Base-by-base conservation (phyloP, 2,329 filamentous ascomycete genomes). In the Hypocrella siamensis region DNA sequence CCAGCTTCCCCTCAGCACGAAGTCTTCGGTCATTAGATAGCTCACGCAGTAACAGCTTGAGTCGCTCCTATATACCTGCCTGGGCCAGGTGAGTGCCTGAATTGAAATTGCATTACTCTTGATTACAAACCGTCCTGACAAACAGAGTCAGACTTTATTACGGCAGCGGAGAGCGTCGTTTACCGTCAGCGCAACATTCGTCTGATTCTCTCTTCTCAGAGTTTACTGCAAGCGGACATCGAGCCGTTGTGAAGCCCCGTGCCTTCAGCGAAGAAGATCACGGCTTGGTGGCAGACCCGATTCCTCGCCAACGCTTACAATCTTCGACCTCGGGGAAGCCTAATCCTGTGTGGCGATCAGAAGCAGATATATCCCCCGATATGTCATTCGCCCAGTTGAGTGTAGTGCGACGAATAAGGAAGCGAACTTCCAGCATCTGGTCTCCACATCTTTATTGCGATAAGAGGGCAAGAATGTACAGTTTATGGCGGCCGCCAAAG, bases 401-500 rank as follows among this genome's bases (percentile, higher is more conserved):
- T 10, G 42, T 47, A 17, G 44, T 48, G 6, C 44, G 45, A 6
- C 44, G 40, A 25, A 38, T 57, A 17, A 55, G 51, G 41, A 65
- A 67, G 48, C 65, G 66, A 42, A 60, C 63, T 32, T 69, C 75
- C 24, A 66, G 70, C 40, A 64, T 79, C 39, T 83, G 78, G 75
- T 83, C 78, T 4, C 79, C 80, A 8, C 80, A 85, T 52, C 56
- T 86, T 19, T 66, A 67, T 31, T 59, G 63, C 10, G 79, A 85
- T 46, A 65, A 69, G 35, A 61, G 75, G 12, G 62, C 69, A 28
- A 61, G 62, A 33, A 55, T 60, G 36, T 69, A 61, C 41, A 79
- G 70, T 46, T 61, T 75, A 12, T 90, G 82, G 80, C 71, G 75
- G 37, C 75, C 82, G 2, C 83, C 83, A 1, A 76, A 75, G 2